A percentile compares a stretch with the other conserved stretches of the same genome.
phyloP scores from a whole-genome alignment of 768 basidiomycete species.

The Leccinum ochraceum region DNA sequence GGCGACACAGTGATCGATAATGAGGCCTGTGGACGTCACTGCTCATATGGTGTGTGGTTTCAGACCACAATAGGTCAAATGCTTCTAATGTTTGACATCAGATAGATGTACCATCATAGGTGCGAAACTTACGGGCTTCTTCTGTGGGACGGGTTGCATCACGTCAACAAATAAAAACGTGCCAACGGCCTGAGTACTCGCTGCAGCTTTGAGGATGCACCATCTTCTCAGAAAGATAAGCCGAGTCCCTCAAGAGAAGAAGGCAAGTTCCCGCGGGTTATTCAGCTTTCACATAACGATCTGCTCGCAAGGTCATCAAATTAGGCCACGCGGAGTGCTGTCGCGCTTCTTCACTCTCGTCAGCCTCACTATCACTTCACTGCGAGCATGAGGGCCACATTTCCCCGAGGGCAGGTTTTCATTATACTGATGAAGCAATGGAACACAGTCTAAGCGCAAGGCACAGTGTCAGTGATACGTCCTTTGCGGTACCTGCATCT shows the following conservation, averaged over 20 bases:
- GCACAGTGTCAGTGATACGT: constrained; percentile 12
- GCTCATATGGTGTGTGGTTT: not conserved
- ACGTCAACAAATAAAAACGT: constrained; percentile 14
- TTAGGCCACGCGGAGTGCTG: not conserved
- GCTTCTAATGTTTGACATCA: not conserved
- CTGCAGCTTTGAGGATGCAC: not conserved
- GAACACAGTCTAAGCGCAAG: constrained; percentile 20
- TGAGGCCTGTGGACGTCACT: not conserved
- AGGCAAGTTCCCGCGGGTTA: constrained; percentile 16
- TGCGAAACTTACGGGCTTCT: not conserved
- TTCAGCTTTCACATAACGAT: constrained; percentile 4
- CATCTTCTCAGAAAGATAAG: constrained; percentile 21
- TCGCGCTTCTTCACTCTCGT: constrained; percentile 18
- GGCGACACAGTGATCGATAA: constrained; percentile 7
- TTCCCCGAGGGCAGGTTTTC: constrained; percentile 27
- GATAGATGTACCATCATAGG: not conserved
- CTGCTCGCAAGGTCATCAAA: constrained; percentile 2
- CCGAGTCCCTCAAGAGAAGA: constrained; percentile 11
- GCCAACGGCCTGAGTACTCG: not conserved
- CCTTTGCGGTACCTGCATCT: constrained; percentile 15
- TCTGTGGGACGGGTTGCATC: constrained; percentile 7
- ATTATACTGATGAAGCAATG: constrained; percentile 28
- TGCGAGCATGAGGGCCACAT: constrained; percentile 11
- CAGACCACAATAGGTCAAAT: not conserved
- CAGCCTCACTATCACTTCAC: constrained; percentile 9